These are phyloP conservation scores for Aphanomyces cochlioides DNA, from an alignment of 352 stramenopile species.

Conservation along the genomic window DNA sequence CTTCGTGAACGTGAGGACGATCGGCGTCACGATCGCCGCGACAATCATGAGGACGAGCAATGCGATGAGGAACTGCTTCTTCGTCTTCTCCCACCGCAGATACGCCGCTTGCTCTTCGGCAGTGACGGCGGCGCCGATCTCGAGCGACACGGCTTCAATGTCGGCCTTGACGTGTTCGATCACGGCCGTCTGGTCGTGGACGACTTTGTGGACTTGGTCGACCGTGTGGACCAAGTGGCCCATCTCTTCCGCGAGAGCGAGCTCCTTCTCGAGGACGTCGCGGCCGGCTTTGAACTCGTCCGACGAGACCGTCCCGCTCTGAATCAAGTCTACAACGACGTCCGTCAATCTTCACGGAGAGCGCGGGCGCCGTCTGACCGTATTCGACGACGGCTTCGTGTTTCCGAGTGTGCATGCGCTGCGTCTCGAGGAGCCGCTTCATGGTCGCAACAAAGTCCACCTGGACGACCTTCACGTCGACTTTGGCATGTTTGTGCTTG, in stretches of 20 bases:
- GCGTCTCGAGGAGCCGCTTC: conserved; percentile 63
- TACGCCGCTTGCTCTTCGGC: conserved; percentile 59
- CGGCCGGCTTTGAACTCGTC: conserved; percentile 50
- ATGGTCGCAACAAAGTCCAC: conserved; percentile 59
- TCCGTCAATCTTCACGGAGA: not conserved
- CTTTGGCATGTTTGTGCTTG: conserved; percentile 42
- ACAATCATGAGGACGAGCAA: conserved; percentile 40
- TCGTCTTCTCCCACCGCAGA: conserved; percentile 54
- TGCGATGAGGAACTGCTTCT: conserved; percentile 57
- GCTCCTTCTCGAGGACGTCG: conserved; percentile 19
- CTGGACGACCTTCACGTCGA: conserved; percentile 49
- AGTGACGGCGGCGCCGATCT: conserved; percentile 70
- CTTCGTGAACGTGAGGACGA: conserved; percentile 44
- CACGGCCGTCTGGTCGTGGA: conserved; percentile 66
- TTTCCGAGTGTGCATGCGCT: conserved; percentile 47
- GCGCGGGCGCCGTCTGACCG: not conserved
- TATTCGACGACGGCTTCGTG: conserved; percentile 65
- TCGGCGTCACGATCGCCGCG: conserved; percentile 47
- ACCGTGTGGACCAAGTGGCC: conserved; percentile 64
- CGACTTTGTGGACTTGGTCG: conserved; percentile 52
- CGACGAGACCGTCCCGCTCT: conserved; percentile 49
- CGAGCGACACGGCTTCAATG: conserved; percentile 61
- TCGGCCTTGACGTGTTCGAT: conserved; percentile 52
- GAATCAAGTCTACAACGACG: conserved; percentile 46
- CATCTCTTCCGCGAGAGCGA: conserved; percentile 59